Percentiles rank a stretch among this genome's conserved stretches.
phyloP scores from a whole-genome alignment of 139 green algal genomes.

The Coelastrella sp. region DNA sequence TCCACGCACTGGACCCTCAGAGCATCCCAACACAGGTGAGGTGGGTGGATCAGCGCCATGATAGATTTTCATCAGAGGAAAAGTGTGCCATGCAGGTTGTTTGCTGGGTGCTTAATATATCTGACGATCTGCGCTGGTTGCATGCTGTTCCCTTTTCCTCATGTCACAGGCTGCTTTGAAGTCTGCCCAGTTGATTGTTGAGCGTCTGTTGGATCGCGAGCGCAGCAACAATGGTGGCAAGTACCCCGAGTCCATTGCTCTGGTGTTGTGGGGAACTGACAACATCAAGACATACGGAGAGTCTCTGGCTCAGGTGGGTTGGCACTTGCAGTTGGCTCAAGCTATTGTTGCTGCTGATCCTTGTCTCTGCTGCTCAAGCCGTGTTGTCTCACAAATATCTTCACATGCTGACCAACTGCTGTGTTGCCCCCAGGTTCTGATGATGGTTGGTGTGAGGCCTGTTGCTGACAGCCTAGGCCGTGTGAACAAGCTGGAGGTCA shows the following conservation, averaged over 20 bases:
- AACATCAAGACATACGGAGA: conserved; percentile 99
- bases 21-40: conserved; percentile 86
- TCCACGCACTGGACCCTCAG: conserved; percentile 99
- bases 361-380: not conserved
- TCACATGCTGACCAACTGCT: too few species aligned
- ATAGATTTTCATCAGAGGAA: not conserved
- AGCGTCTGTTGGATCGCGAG: conserved; percentile 91
- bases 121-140: too few species aligned
- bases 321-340: too few species aligned
- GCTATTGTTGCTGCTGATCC: not conserved
- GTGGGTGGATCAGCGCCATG: not conserved
- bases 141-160: not conserved
- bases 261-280: conserved; percentile 99
- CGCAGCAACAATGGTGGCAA: conserved; percentile 81
- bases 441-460: conserved; percentile 95
- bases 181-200: conserved; percentile 38
- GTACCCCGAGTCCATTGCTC: conserved; percentile 97
- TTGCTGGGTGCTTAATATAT: not conserved
- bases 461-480: conserved; percentile 95
- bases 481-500: conserved; percentile 99
- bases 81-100: not conserved
- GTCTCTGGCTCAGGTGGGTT: conserved; percentile 33
- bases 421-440: conserved; percentile 78
- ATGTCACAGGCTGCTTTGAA: conserved; percentile 27
- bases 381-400: too few species aligned